Conservation (phyloP, 306 rosid genomes). For the Betula pendula region DNA sequence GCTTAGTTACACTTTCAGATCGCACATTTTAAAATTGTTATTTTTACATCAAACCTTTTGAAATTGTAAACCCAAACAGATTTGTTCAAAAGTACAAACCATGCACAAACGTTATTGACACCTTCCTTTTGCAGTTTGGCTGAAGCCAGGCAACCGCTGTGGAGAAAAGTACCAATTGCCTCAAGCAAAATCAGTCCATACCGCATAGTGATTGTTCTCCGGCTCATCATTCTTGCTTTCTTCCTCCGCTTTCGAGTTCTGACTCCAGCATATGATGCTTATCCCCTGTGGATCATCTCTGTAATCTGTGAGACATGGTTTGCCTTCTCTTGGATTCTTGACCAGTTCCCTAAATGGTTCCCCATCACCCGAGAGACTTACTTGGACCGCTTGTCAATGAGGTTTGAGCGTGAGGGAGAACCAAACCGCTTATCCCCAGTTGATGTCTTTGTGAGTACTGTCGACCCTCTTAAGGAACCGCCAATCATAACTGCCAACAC, state of each 20-base stretch:
- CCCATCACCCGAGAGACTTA: slow-evolving; percentile 80
- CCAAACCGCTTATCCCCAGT: slow-evolving; percentile 57
- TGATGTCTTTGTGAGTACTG: slow-evolving; percentile 79
- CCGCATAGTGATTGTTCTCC: slow-evolving; percentile 78
- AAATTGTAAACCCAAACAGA: too few relatives aligned
- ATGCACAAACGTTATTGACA: neutral
- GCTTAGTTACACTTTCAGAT: too few relatives aligned
- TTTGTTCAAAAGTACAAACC: neutral
- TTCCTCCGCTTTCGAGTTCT: slow-evolving; percentile 79
- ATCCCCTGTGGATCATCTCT: slow-evolving; percentile 76
- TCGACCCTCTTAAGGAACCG: slow-evolving; percentile 91
- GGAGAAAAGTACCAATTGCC: slow-evolving; percentile 77
- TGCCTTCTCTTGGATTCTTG: slow-evolving; percentile 82
- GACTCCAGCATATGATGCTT: slow-evolving; percentile 81
- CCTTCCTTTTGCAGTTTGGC: slow-evolving; percentile 48
- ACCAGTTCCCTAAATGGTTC: slow-evolving; percentile 91
- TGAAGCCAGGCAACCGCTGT: slow-evolving; percentile 84
- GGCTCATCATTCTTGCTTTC: slow-evolving; percentile 66
- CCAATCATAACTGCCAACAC: slow-evolving; percentile 90
- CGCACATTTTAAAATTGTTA: too few relatives aligned
- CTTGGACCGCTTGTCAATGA: slow-evolving; percentile 77
- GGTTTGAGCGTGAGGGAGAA: slow-evolving; percentile 71
- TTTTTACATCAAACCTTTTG: too few relatives aligned
- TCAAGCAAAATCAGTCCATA: slow-evolving; percentile 87
- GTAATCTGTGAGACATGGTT: slow-evolving; percentile 91